These are phyloP conservation scores for Cantharellus cinnabarinus DNA, from an alignment of 768 basidiomycete species.

Conservation along the genomic window DNA sequence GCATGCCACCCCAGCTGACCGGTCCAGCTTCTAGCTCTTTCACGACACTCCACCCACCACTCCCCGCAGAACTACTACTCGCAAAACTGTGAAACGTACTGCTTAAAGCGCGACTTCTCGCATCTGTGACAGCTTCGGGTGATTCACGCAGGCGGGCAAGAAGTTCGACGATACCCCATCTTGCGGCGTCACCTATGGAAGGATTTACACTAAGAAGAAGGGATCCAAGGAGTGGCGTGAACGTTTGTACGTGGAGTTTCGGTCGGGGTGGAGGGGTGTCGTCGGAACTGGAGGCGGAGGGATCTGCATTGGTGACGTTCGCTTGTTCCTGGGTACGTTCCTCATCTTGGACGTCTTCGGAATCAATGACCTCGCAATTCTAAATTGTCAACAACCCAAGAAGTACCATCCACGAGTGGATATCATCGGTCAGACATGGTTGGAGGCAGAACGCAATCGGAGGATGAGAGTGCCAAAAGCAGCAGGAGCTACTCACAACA, in stretches of 20 bases:
- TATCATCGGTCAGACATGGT: background rate
- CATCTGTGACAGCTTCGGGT: slow-evolving; percentile 18
- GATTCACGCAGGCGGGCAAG: slow-evolving; percentile 25
- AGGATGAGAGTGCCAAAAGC: background rate
- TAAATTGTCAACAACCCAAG: slow-evolving; percentile 12
- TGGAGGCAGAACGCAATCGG: background rate
- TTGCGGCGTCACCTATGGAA: slow-evolving; percentile 48
- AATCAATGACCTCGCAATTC: slow-evolving; percentile 46
- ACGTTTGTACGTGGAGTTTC: slow-evolving; percentile 58
- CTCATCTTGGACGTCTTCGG: background rate
- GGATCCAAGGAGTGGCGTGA: slow-evolving; percentile 80
- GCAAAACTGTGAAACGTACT: too few species aligned
- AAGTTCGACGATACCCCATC: slow-evolving; percentile 59
- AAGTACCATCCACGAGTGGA: too few species aligned
- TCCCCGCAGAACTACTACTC: slow-evolving; percentile 17
- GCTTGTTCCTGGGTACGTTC: too few species aligned
- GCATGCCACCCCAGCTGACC: slow-evolving; percentile 25
- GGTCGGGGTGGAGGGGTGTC: slow-evolving; percentile 11
- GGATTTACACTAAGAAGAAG: slow-evolving; percentile 66
- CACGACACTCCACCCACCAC: slow-evolving; percentile 18
- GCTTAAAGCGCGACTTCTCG: too few species aligned
- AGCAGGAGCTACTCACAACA: slow-evolving; percentile 12
- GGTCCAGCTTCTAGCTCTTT: slow-evolving; percentile 17
- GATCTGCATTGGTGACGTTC: slow-evolving; percentile 6
- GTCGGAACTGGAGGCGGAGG: background rate